phyloP scores from a whole-genome alignment of 768 basidiomycete genomes.

The Cubamyces lactineus region DNA sequence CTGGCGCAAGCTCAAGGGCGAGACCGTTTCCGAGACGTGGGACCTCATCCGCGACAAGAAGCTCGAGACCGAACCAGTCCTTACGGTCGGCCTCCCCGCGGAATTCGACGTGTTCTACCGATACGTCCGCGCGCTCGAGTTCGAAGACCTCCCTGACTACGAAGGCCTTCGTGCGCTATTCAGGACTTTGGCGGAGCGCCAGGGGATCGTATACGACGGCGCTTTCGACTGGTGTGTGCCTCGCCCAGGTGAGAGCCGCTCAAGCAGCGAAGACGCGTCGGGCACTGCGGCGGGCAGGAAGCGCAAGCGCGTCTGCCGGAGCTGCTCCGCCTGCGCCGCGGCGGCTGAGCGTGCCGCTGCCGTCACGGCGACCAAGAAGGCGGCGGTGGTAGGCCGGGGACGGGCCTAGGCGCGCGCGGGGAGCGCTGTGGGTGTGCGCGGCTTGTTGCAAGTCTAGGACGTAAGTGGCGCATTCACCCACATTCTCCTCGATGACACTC shows the following conservation, averaged over 20 bases:
- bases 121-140: constrained; percentile 81
- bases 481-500: neutral
- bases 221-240: constrained; percentile 36
- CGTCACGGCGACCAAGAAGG: constrained; percentile 21
- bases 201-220: constrained; percentile 34
- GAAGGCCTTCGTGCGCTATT: constrained; percentile 79
- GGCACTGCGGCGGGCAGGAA: constrained; percentile 15
- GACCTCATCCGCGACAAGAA: constrained; percentile 77
- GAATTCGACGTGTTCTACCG: constrained; percentile 81
- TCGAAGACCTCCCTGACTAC: constrained; percentile 90
- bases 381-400: constrained; percentile 2
- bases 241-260: constrained; percentile 23
- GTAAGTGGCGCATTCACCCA: constrained; percentile 8
- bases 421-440: constrained; percentile 2
- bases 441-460: constrained; percentile 17
- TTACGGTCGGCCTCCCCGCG: constrained; percentile 76
- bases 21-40: constrained; percentile 70
- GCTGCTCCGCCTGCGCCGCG: constrained; percentile 31
- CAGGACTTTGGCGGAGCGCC: constrained; percentile 43
- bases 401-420: constrained; percentile 7
- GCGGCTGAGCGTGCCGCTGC: constrained; percentile 27
- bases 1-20: constrained; percentile 74
- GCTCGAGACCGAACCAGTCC: constrained; percentile 61
- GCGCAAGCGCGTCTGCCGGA: constrained; percentile 29
- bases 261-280: neutral